These are phyloP conservation scores for Fremontodendron californicum DNA, from an alignment of 345 rosid species.

Conservation along the genomic window DNA sequence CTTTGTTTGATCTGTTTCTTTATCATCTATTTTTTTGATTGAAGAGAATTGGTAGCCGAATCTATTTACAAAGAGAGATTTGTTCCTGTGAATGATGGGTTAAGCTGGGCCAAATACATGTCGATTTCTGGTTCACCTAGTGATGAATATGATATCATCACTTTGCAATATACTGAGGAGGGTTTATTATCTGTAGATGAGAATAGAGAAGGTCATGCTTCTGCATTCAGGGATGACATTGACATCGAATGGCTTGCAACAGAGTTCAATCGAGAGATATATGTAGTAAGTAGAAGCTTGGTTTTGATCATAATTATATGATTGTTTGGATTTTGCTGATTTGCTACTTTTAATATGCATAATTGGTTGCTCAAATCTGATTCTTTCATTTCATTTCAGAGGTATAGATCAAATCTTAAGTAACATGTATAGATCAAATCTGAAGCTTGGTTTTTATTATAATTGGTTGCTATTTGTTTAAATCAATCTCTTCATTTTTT, in stretches of 20 bases:
- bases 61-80: conserved; percentile 90
- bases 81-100: conserved; percentile 68
- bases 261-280: conserved; percentile 85
- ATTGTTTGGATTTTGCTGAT: too few species aligned
- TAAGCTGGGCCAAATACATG: too few species aligned
- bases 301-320: neutral
- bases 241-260: conserved; percentile 91
- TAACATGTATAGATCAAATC: too few species aligned
- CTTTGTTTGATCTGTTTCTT: conserved; percentile 17
- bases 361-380: too few species aligned
- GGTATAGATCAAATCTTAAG: neutral
- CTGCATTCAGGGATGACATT: conserved; percentile 93
- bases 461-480: too few species aligned
- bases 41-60: conserved; percentile 88
- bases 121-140: too few species aligned
- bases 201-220: conserved; percentile 76
- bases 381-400: neutral
- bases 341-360: too few species aligned
- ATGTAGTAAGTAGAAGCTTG: conserved; percentile 54
- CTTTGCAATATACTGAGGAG: too few species aligned
- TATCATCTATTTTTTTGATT: conserved; percentile 25
- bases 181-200: too few species aligned
- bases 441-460: too few species aligned
- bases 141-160: too few species aligned
- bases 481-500: too few species aligned